These are phyloP conservation scores for Herpetospermum pedunculosum DNA, from an alignment of 306 rosid genomes.

Conservation along the genomic window DNA sequence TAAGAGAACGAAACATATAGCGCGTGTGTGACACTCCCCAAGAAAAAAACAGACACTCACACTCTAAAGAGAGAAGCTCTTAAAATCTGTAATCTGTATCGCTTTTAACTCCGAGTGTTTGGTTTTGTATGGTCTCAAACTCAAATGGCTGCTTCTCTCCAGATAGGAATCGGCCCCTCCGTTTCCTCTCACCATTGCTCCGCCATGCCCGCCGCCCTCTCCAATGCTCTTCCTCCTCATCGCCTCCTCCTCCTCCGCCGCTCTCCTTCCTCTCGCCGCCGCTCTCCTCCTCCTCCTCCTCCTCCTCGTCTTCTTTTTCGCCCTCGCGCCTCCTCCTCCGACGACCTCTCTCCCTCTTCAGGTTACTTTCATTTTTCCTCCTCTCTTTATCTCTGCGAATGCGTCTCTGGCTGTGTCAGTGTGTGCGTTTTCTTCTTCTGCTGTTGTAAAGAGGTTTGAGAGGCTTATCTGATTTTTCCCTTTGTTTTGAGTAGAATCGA, in stretches of 20 bases:
- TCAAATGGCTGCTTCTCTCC: conserved; percentile 31
- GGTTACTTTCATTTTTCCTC: conserved; percentile 23
- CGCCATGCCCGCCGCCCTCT: conserved; percentile 24
- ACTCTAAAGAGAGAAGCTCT: background rate
- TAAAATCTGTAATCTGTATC: background rate
- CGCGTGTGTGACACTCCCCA: background rate
- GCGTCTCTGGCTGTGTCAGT: too few species aligned
- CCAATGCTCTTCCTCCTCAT: conserved; percentile 16
- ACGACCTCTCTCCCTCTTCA: conserved; percentile 24
- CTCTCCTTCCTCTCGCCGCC: conserved; percentile 22
- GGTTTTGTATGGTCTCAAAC: conserved; percentile 64
- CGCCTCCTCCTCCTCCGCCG: conserved; percentile 29
- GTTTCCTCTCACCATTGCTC: conserved; percentile 50
- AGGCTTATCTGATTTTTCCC: background rate
- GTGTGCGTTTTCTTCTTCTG: too few species aligned
- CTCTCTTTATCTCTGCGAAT: conserved; percentile 5
- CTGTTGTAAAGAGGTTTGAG: too few species aligned
- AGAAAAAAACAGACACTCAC: background rate
- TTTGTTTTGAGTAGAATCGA: background rate
- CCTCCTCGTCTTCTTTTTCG: conserved; percentile 10
- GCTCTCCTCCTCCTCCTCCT: conserved; percentile 25
- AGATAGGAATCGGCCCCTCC: conserved; percentile 50
- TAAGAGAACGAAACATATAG: too few species aligned
- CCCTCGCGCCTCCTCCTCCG: conserved; percentile 47
- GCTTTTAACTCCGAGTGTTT: conserved; percentile 1